These are phyloP conservation scores for Golubevia sp. DNA, from an alignment of 1,284 basidiomycete species.

Conservation along the genomic window DNA sequence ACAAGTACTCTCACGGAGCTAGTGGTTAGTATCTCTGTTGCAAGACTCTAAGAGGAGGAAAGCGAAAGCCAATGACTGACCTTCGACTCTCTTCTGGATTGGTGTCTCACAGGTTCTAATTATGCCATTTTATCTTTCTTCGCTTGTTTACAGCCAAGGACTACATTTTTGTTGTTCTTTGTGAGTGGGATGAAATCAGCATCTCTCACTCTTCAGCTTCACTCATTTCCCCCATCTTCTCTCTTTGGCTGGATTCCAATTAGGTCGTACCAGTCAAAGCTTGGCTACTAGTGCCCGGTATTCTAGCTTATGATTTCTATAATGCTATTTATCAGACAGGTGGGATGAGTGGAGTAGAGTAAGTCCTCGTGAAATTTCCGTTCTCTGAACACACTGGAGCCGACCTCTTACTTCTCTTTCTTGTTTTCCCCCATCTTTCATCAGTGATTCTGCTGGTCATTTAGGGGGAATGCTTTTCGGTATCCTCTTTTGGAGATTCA, in stretches of 20 bases:
- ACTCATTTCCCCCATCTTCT: too few species aligned
- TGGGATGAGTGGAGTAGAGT: slow-evolving; percentile 7
- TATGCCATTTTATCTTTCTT: slow-evolving; percentile 71
- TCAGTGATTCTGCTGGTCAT: slow-evolving; percentile 76
- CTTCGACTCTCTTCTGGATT: slow-evolving; percentile 63
- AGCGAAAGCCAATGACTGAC: not conserved
- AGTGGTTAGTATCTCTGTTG: slow-evolving; percentile 11
- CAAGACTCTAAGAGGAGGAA: too few species aligned
- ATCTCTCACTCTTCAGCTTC: too few species aligned
- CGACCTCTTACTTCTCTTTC: not conserved
- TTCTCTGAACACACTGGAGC: too few species aligned
- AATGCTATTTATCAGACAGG: slow-evolving; percentile 64
- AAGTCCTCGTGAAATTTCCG: slow-evolving; percentile 5
- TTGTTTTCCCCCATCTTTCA: not conserved
- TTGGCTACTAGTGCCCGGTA: slow-evolving; percentile 75
- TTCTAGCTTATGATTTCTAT: slow-evolving; percentile 76
- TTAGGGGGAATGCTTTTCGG: slow-evolving; percentile 77
- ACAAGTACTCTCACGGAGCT: slow-evolving; percentile 19
- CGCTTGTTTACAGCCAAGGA: slow-evolving; percentile 72
- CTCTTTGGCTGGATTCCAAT: too few species aligned
- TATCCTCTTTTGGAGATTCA: slow-evolving; percentile 55
- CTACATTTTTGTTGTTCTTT: slow-evolving; percentile 76
- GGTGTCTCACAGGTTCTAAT: slow-evolving; percentile 66
- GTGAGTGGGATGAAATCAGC: slow-evolving; percentile 11
- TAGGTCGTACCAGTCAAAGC: slow-evolving; percentile 76